phyloP scores from a whole-genome alignment of 2,329 filamentous ascomycete genomes.

The Incumbomyces delicatus region DNA sequence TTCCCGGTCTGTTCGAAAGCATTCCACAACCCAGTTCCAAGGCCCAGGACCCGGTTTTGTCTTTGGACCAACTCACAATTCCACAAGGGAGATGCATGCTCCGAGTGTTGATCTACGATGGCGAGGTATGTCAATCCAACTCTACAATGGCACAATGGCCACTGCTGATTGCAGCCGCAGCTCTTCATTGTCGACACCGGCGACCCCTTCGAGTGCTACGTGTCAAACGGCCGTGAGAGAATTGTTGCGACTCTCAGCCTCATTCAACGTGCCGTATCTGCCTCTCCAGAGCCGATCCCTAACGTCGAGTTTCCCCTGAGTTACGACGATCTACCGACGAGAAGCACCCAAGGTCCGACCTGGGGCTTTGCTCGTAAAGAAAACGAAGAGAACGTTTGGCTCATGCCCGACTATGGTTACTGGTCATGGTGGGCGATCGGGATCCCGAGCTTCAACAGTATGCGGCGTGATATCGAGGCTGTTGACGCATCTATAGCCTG shows the following conservation, averaged over 20 bases:
- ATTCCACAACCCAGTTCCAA: not conserved
- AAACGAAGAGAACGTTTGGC: slow-evolving; percentile 26
- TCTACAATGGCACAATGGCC: not conserved
- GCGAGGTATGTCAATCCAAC: not conserved
- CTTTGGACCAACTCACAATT: too few relatives aligned
- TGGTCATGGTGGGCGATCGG: slow-evolving; percentile 32
- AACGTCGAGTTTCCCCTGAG: not conserved
- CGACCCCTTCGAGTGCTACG: not conserved
- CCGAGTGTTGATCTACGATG: not conserved
- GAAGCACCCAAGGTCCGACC: not conserved
- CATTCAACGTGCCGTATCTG: not conserved
- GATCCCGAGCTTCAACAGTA: not conserved
- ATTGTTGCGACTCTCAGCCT: not conserved
- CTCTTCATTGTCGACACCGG: not conserved
- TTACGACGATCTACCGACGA: not conserved
- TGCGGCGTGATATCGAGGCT: not conserved
- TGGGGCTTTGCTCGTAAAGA: not conserved
- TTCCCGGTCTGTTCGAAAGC: not conserved
- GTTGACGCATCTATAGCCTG: not conserved
- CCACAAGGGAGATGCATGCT: too few relatives aligned
- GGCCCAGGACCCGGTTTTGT: not conserved
- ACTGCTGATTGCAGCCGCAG: not conserved
- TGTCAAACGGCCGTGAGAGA: not conserved
- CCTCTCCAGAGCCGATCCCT: not conserved
- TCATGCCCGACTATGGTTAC: slow-evolving; percentile 47